Evolutionary conservation across 108 stramenopile genomes (phyloP), one percentile per base, ranked within the genome.

Genomic region (Chaetoceros muelleri): DNA sequence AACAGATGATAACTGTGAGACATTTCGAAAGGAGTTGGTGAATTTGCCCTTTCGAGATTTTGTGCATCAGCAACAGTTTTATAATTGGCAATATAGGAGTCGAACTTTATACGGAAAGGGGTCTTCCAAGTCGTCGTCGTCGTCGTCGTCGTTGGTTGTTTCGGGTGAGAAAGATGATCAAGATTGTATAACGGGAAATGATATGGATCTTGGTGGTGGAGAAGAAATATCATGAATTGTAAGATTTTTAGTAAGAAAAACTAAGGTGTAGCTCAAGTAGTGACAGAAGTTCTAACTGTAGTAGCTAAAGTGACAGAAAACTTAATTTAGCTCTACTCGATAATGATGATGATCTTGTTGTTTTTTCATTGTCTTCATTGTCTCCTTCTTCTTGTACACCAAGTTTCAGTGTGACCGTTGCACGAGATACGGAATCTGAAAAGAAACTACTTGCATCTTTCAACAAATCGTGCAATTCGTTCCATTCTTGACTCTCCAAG

Each of bases 61-160:
- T 70, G 74, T 79, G 28, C 88, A 90, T 58, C 81, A 85, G 56
- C 88, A 90, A 52, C 88, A 90, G 70, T 90, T 84, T 62, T 79
- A 74, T 54, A 64, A 74, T n/a, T 90, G 84, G 84, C 88, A 90
- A 48, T 81, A 77, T 73, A 74, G 84, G 16, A 78, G 78, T 54
- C 49, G 61, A 26, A 70, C 67, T 17, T 72, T 85, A 53, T 90
- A 84, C 67, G 88, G 88, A 28, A 54, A 50, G 1, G 80, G 83
- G n/a, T n/a, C n/a, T n/a, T n/a, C n/a, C n/a, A n/a, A n/a, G n/a
- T n/a, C n/a, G n/a, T n/a, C n/a, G n/a, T n/a, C n/a, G n/a, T n/a
- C n/a, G n/a, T n/a, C n/a, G n/a, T n/a, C n/a, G n/a, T n/a, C n/a
- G n/a, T n/a, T n/a, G n/a, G n/a, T n/a, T n/a, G n/a, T n/a, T n/a